phyloP scores from a whole-genome alignment of 2,329 filamentous ascomycete genomes.

The Neopestalotiopsis sp. region DNA sequence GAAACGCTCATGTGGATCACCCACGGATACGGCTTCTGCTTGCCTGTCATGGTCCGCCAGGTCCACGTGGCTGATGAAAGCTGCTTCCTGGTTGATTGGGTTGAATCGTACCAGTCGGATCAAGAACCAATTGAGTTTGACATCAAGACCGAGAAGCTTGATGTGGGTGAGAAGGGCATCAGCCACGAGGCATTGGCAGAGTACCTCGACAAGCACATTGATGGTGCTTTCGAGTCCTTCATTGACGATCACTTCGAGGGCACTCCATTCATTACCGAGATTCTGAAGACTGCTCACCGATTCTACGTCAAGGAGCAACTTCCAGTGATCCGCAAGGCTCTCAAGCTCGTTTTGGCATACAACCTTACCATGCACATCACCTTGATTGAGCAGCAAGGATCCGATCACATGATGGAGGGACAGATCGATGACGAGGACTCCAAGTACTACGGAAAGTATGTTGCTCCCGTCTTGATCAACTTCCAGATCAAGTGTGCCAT shows the following conservation, averaged over 20 bases:
- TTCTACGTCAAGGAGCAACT: conserved; percentile 90
- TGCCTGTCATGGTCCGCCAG: conserved; percentile 92
- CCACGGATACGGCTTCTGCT: conserved; percentile 91
- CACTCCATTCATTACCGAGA: conserved; percentile 92
- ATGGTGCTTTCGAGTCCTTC: conserved; percentile 89
- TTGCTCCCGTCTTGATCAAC: conserved; percentile 98
- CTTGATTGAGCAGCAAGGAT: conserved; percentile 87
- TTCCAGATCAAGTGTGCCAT: conserved; percentile 98
- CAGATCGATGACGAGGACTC: conserved; percentile 86
- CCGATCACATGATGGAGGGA: conserved; percentile 78
- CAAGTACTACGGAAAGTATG: conserved; percentile 86
- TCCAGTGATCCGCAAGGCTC: conserved; percentile 89
- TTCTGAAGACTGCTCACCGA: conserved; percentile 93
- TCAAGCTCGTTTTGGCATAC: conserved; percentile 95
- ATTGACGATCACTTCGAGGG: conserved; percentile 97
- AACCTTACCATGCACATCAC: conserved; percentile 95
- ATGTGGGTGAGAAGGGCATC: conserved; percentile 88
- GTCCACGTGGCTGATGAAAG: conserved; percentile 91
- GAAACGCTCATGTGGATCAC: conserved; percentile 86
- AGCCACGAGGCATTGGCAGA: conserved; percentile 81
- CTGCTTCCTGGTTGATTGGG: conserved; percentile 94
- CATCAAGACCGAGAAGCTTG: conserved; percentile 85
- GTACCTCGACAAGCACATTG: conserved; percentile 94
- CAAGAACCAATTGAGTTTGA: conserved; percentile 82
- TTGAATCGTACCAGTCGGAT: conserved; percentile 74